Base-by-base conservation (phyloP, 805 yeast genomes). In the Saturnispora sanitii region DNA sequence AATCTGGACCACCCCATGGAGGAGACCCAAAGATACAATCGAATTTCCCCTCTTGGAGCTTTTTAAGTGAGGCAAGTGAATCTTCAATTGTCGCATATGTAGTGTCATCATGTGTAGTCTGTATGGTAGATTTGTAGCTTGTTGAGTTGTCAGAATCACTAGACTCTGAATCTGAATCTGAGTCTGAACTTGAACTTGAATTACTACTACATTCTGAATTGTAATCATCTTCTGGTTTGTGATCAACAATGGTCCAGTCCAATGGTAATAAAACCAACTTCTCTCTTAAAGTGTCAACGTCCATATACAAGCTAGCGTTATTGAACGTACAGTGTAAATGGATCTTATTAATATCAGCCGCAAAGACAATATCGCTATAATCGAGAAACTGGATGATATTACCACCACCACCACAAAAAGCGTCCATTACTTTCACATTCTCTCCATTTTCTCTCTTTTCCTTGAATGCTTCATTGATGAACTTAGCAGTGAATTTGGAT, bases 391-490 rank as follows among this genome's bases (percentile, higher is more conserved):
- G 92, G 23, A 85, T 81, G 2, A 82, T 64, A 53, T 85, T 85
- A 0, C 95, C 95, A 1, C 94, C 95, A 1, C 88, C 95, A 1
- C 96, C 96, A 50, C 92, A 80, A 52, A 83, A 83, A 1, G 82
- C 70, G 53, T 86, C 95, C n/a, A 81, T 55, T 6, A 46, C 41
- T 12, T 19, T 35, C 4, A 45, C 27, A 6, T 23, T 12, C 4
- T 29, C 41, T 3, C 29, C 33, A 4, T 19, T 17, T 4, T 25
- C 34, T 3, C 33, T 21, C 13, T 31, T 95, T 0, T 95, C 95
- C 48, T 90, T 78, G 51, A 84, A 83, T 2, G 82, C 68, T 52
- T 86, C 67, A 38, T 63, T 57, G 15, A 79, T 58, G 42, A 75
- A 68, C 40, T 69, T 66, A 0, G 87, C 81, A 0, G 71, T 58